Evolutionary conservation across 768 basidiomycete genomes (phyloP).

Genomic region (Omphalotus guepiniiformis): DNA sequence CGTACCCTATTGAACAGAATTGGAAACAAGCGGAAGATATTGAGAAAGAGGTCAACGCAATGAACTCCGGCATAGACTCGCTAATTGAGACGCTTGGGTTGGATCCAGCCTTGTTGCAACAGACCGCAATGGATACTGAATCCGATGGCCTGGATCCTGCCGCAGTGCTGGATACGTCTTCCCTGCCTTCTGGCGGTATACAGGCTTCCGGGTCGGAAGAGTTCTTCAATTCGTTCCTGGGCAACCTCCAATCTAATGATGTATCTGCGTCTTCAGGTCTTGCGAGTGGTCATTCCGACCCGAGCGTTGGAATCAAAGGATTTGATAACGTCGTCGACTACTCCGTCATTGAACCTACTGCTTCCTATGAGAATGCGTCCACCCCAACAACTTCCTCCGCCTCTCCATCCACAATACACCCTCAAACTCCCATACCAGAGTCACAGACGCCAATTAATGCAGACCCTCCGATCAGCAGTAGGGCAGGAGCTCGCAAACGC

Average conservation of each 20-base stretch:
- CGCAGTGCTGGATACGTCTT: not conserved
- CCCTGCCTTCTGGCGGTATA: not conserved
- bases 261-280: too few species aligned
- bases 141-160: conserved; percentile 3
- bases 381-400: not conserved
- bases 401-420: not conserved
- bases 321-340: too few species aligned
- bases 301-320: too few species aligned
- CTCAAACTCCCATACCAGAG: not conserved
- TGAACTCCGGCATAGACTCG: conserved; percentile 64
- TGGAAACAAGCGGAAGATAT: conserved; percentile 65
- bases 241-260: conserved; percentile 9
- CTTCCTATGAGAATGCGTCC: not conserved
- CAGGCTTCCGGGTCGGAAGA: conserved; percentile 7
- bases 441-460: not conserved
- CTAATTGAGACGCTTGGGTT: conserved; percentile 70
- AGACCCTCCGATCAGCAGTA: not conserved
- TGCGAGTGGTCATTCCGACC: too few species aligned
- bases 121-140: conserved; percentile 1
- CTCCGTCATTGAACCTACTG: too few species aligned
- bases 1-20: conserved; percentile 42
- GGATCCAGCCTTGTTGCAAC: conserved; percentile 39
- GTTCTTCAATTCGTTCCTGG: conserved; percentile 26
- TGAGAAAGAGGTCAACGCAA: conserved; percentile 65
- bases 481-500: conserved; percentile 4